Evolutionary conservation across 208 protist species (phyloP).

Genomic region (Leishmania arabica): DNA sequence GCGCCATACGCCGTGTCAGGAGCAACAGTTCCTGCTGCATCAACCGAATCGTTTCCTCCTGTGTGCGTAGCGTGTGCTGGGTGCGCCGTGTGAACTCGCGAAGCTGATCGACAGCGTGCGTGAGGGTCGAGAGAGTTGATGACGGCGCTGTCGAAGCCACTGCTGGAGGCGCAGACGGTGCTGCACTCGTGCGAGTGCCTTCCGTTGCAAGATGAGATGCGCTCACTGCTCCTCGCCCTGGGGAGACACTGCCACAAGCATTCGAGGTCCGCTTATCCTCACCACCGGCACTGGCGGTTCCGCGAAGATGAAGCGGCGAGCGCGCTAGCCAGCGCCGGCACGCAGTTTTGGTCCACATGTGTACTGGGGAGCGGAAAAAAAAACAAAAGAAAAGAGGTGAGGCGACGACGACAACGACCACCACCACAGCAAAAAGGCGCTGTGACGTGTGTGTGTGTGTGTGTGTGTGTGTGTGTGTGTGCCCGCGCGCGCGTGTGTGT

Average conservation of each 20-base stretch:
- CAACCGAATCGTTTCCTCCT: conserved; percentile 31
- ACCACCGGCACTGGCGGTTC: neutral
- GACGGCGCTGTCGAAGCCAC: neutral
- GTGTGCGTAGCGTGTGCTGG: conserved; percentile 22
- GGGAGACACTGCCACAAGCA: neutral
- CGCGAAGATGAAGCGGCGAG: conserved; percentile 11
- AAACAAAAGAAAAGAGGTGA: too few relatives aligned
- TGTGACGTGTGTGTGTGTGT: neutral
- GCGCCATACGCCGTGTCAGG: conserved; percentile 48
- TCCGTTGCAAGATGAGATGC: neutral
- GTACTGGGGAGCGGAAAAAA: neutral
- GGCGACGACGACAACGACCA: neutral
- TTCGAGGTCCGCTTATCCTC: neutral
- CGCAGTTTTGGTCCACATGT: conserved; percentile 16
- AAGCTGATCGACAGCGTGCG: conserved; percentile 29
- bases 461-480: too few relatives aligned
- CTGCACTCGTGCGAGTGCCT: neutral
- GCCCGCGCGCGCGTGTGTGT: too few relatives aligned
- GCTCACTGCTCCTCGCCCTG: neutral
- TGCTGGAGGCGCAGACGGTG: neutral
- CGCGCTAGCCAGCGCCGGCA: neutral
- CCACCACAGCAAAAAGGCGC: neutral
- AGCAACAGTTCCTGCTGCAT: conserved; percentile 52
- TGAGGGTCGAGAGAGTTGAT: neutral
- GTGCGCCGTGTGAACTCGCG: conserved; percentile 23